Evolutionary conservation across 1,284 basidiomycete species (phyloP), one percentile per base, ranked within the genome.

Genomic region (Ceraceosorus guamensis): DNA sequence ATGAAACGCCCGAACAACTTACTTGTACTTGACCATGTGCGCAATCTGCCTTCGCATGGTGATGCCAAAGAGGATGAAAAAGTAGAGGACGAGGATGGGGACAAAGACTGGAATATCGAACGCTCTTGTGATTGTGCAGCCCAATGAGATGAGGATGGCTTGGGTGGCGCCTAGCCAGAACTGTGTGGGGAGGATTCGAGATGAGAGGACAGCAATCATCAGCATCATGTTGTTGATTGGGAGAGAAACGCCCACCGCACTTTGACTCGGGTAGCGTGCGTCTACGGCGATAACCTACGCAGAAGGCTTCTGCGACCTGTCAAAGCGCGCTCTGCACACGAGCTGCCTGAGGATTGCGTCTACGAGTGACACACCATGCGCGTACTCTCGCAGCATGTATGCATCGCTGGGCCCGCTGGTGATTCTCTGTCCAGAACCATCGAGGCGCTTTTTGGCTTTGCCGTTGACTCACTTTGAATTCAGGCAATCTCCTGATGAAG

Each of bases 51-150:
- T 62, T 46, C 71, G 59, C 70, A 78, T 75, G 33, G 78, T 78
- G 57, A 79, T 74, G 46, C 75, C 68, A 52, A 78, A 78, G 46
- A 79, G 65, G 63, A 78, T 68, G 63, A 70, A 71, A 61, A 77
- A 73, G 65, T 95, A 95, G 67, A 96, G 81, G 66, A 97, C 85
- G 48, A 95, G 83, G 77, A 97, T 95, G 10, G 91, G 91, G 91
- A 93, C 97, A 79, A 95, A 97, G 24, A 98, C 93, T 10, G 93
- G 93, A 16, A 97, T 87, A 76, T 97, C 91, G 68, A 93, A 93
- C 10, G 80, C 78, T 34, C 54, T 59, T 46, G 59, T 60, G 30
- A 57, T 50, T 6, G 65, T 73, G 37, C 55, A 61, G 53, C 87
- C 78, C 48, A 95, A 76, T 4, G 91, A 87, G 55, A 98, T 78